A percentile compares a stretch with the other conserved stretches of the same genome.
Evolutionary conservation across 208 protist species (phyloP).

Genomic region (Trypanosomatidae sp.): DNA sequence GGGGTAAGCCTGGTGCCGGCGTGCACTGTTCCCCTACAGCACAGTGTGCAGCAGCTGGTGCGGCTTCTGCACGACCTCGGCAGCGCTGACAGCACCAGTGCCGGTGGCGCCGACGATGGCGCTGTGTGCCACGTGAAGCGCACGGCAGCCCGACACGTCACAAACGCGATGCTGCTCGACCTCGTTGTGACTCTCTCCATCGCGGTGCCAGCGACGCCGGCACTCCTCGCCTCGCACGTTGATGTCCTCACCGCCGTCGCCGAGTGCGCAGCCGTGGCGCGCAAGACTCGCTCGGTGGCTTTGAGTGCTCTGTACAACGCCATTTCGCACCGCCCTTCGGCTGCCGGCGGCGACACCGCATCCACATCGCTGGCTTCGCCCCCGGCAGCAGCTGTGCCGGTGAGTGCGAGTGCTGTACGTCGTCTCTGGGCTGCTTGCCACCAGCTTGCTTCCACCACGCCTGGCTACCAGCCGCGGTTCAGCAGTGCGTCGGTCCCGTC

Average conservation of each 20-base stretch:
- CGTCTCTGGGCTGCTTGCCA: conserved; percentile 29
- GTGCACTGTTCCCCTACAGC: conserved; percentile 28
- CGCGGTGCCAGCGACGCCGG: conserved; percentile 31
- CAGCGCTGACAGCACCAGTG: not conserved
- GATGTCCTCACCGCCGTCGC: conserved; percentile 58
- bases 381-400: conserved; percentile 7
- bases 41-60: conserved; percentile 36
- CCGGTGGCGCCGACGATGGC: not conserved
- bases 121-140: conserved; percentile 49
- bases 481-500: conserved; percentile 17
- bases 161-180: conserved; percentile 58
- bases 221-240: conserved; percentile 36
- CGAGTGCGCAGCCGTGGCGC: conserved; percentile 44
- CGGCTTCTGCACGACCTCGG: conserved; percentile 28
- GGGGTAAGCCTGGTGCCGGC: conserved; percentile 14
- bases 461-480: conserved; percentile 30
- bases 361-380: not conserved
- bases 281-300: conserved; percentile 43
- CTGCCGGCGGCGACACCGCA: not conserved
- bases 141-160: conserved; percentile 40
- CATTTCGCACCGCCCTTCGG: conserved; percentile 27
- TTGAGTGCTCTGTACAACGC: conserved; percentile 48
- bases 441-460: conserved; percentile 10
- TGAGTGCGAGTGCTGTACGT: conserved; percentile 13
- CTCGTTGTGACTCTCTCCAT: conserved; percentile 51